phyloP scores from a whole-genome alignment of 257 asterid genomes.

The Paraleonurus japonicus region DNA sequence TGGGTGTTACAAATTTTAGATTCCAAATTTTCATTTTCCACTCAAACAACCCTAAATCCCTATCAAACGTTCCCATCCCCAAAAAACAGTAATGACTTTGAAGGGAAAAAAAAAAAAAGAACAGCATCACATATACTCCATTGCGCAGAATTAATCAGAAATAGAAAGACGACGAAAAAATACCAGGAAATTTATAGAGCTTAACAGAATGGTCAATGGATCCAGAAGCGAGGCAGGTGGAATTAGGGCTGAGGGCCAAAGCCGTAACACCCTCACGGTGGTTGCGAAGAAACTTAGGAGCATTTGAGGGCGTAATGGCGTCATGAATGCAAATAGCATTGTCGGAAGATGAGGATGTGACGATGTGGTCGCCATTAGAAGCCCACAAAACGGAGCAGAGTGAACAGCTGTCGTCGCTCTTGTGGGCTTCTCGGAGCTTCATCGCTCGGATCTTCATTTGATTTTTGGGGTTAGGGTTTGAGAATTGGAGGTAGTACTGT shows the following conservation, averaged over 20 bases:
- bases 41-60: constrained; percentile 14
- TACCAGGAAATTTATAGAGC: constrained; percentile 92
- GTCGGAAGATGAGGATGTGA: constrained; percentile 80
- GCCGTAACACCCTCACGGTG: constrained; percentile 90
- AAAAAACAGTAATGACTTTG: not conserved
- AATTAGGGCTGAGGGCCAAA: constrained; percentile 73
- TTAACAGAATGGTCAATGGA: constrained; percentile 92
- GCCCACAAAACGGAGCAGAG: constrained; percentile 76
- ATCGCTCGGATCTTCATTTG: constrained; percentile 82
- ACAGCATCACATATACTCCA: not conserved
- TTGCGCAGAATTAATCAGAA: not conserved
- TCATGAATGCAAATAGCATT: constrained; percentile 81
- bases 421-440: constrained; percentile 93
- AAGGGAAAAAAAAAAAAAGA: not conserved
- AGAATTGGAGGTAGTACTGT: constrained; percentile 15
- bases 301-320: constrained; percentile 46
- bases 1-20: not conserved
- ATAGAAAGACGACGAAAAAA: not conserved
- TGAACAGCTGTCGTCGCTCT: constrained; percentile 32
- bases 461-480: constrained; percentile 14
- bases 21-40: not conserved
- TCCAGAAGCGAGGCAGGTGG: constrained; percentile 93
- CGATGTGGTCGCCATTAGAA: constrained; percentile 60
- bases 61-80: not conserved
- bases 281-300: constrained; percentile 61